Percentiles rank a stretch among this genome's conserved stretches.
Evolutionary conservation across 169 alveolate species (phyloP).

Genomic region (Plasmodium gallinaceum): DNA sequence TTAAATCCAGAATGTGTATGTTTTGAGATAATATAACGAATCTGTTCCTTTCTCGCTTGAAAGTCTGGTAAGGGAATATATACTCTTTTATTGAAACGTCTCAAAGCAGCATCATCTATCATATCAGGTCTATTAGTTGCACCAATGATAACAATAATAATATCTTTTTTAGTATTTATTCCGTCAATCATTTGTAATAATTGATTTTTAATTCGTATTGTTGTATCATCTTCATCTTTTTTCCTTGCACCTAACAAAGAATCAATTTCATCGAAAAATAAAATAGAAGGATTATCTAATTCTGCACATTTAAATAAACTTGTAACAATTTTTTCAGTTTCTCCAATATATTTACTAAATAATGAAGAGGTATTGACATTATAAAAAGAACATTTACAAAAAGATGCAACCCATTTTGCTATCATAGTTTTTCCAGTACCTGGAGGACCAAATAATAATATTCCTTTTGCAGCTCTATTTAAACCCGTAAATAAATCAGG

Average conservation of each 20-base stretch:
- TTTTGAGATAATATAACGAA: constrained; percentile 86
- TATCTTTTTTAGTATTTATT: constrained; percentile 88
- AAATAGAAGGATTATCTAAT: constrained; percentile 92
- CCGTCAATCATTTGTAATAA: constrained; percentile 95
- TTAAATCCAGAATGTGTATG: constrained; percentile 85
- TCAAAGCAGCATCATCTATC: constrained; percentile 96
- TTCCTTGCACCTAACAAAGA: constrained; percentile 92
- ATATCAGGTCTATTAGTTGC: constrained; percentile 96
- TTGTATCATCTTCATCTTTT: constrained; percentile 92
- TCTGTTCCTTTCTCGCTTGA: constrained; percentile 89
- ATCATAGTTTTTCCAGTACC: constrained; percentile 93
- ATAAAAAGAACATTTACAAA: constrained; percentile 92
- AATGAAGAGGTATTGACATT: constrained; percentile 94
- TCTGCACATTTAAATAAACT: constrained; percentile 93
- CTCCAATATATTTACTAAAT: constrained; percentile 95
- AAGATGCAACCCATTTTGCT: constrained; percentile 95
- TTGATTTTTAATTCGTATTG: constrained; percentile 94
- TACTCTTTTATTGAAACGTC: constrained; percentile 93
- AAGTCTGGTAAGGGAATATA: constrained; percentile 94
- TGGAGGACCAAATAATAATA: constrained; percentile 91
- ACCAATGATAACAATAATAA: constrained; percentile 90
- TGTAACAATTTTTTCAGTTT: constrained; percentile 93
- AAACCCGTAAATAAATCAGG: constrained; percentile 91
- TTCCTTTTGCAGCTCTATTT: constrained; percentile 91
- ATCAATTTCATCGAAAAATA: constrained; percentile 96